phyloP scores from a whole-genome alignment of 2,329 filamentous ascomycete species.

The Venturia oleaginea region DNA sequence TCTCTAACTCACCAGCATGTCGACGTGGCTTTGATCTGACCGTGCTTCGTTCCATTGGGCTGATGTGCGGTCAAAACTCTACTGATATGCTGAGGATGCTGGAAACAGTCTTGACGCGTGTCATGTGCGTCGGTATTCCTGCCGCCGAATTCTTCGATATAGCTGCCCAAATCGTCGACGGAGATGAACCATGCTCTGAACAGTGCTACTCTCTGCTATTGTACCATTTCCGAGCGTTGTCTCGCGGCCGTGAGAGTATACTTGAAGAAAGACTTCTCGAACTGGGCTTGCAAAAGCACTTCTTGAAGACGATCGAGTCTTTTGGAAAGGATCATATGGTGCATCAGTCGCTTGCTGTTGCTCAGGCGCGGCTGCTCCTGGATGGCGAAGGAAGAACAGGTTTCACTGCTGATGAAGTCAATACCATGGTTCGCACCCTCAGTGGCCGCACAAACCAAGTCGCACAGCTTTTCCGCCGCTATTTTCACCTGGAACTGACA shows the following conservation, averaged over 20 bases:
- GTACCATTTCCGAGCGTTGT: not conserved
- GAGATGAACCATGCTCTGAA: not conserved
- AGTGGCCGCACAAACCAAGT: not conserved
- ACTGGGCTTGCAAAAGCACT: not conserved
- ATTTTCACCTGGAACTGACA: not conserved
- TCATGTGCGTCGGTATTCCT: not conserved
- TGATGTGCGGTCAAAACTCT: not conserved
- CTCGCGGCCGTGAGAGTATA: not conserved
- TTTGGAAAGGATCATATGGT: not conserved
- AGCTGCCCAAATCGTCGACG: not conserved
- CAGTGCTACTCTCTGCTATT: not conserved
- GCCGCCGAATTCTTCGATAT: not conserved
- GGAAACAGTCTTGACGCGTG: not conserved
- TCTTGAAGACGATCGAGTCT: not conserved
- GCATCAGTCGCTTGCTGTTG: not conserved
- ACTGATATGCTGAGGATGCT: not conserved
- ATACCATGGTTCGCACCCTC: not conserved
- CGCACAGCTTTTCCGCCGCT: not conserved
- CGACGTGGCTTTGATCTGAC: not conserved
- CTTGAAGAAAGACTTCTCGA: not conserved
- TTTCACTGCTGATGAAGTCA: not conserved
- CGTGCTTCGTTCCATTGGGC: not conserved
- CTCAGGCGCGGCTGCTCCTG: not conserved
- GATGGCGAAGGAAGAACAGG: not conserved
- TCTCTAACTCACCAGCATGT: not conserved